Evolutionary conservation across 352 stramenopile genomes (phyloP), one percentile per base, ranked within the genome.

Genomic region (Detonula confervacea): DNA sequence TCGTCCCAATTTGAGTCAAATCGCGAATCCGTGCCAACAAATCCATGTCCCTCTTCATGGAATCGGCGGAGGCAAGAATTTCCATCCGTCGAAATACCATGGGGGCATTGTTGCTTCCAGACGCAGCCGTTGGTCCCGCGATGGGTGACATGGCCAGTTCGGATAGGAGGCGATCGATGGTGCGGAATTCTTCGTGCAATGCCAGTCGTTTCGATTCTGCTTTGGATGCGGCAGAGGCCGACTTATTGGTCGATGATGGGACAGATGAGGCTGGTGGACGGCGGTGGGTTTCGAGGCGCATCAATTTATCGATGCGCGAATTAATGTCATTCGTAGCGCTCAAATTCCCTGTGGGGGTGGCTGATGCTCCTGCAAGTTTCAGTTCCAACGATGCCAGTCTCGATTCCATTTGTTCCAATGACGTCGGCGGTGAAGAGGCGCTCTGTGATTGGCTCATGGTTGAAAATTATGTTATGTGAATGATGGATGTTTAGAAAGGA

Each of bases 21-120:
- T 90, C 80, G 49, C 81, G 72, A 73, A 93, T 89, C 0, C 74
- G 30, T 52, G 63, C 46, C 42, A 92, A 67, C 25, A 86, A 6
- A 16, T 80, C 29, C 78, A 93, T 82, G 52, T 89, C 80, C 18
- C 54, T 55, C 27, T 81, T 64, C 51, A 91, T 75, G 6, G 77
- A 75, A 9, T 86, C 59, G 1, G 72, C 22, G 0, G 72, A 77
- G 1, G 87, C 83, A 70, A 93, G 77, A 16, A 93, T 62, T 81
- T 90, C 73, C 76, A 89, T 75, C 30, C 77, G 47, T n/a, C 85
- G 76, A 64, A 83, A 93, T 24, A 88, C 57, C 22, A 91, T 57
- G 1, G 87, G 85, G 18, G 76, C 51, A n/a, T n/a, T n/a, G n/a
- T 24, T 42, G 37, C 20, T 52, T 57, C 27, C 25, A 5, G 5